phyloP scores from a whole-genome alignment of 805 yeast genomes.

The Teunomyces aglyptinius region DNA sequence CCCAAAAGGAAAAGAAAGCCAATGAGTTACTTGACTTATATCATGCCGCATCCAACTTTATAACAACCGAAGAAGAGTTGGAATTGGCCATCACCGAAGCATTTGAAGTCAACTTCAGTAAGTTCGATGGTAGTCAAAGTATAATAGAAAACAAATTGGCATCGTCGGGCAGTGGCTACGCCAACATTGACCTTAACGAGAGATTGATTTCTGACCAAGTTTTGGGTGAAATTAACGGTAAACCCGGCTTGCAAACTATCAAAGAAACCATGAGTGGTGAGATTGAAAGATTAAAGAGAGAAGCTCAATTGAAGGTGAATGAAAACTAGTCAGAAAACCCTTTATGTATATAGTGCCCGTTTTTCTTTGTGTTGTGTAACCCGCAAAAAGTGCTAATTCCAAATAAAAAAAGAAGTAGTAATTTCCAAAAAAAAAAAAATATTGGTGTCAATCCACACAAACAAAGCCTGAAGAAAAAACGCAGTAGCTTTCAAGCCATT shows the following conservation, averaged over 20 bases:
- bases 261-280: slow-evolving; percentile 41
- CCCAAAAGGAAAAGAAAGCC: slow-evolving; percentile 52
- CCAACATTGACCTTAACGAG: slow-evolving; percentile 31
- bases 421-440: not conserved
- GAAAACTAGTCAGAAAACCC: slow-evolving; percentile 10
- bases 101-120: slow-evolving; percentile 42
- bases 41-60: slow-evolving; percentile 65
- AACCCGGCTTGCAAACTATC: slow-evolving; percentile 40
- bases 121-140: slow-evolving; percentile 33
- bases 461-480: not conserved
- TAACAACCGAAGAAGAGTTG: slow-evolving; percentile 68
- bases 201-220: slow-evolving; percentile 34
- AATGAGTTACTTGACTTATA: slow-evolving; percentile 64
- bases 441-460: not conserved
- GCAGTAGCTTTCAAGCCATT: not conserved
- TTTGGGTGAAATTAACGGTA: slow-evolving; percentile 39
- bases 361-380: not conserved
- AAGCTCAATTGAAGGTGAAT: slow-evolving; percentile 34
- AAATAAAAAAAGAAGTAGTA: not conserved
- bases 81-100: slow-evolving; percentile 57
- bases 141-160: slow-evolving; percentile 36
- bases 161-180: slow-evolving; percentile 27
- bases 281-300: slow-evolving; percentile 33
- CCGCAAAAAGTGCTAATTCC: not conserved
- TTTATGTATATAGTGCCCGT: slow-evolving; percentile 5